phyloP scores from a whole-genome alignment of 2,329 filamentous ascomycete species.

The Amylocarpus encephaloides region DNA sequence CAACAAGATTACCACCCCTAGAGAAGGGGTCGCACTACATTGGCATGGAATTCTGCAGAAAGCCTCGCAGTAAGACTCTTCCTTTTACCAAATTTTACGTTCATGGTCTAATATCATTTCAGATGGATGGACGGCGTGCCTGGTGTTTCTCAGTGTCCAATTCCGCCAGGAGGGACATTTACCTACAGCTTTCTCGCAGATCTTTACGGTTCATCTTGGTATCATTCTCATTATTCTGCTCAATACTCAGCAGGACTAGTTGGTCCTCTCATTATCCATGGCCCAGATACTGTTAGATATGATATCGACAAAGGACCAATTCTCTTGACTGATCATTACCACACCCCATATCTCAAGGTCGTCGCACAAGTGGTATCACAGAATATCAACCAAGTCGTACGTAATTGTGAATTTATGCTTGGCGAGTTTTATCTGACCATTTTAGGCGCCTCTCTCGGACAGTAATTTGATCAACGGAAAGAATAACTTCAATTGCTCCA shows the following conservation, averaged over 20 bases:
- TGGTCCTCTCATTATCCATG: constrained; percentile 55
- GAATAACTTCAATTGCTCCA: constrained; percentile 16
- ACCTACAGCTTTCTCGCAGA: constrained; percentile 27
- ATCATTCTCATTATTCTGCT: constrained; percentile 51
- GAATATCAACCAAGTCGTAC: constrained; percentile 2
- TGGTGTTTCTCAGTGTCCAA: constrained; percentile 57
- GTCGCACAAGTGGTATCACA: constrained; percentile 36
- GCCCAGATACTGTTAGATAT: constrained; percentile 50
- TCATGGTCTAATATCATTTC: background rate
- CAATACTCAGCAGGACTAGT: constrained; percentile 49
- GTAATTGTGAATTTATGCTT: background rate
- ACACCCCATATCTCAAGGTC: constrained; percentile 39
- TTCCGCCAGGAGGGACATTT: constrained; percentile 40
- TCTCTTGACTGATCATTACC: constrained; percentile 34
- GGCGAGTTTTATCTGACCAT: background rate
- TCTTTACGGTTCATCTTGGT: constrained; percentile 48
- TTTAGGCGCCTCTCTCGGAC: constrained; percentile 7
- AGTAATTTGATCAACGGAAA: constrained; percentile 25
- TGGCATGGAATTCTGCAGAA: constrained; percentile 44
- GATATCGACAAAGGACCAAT: constrained; percentile 54
- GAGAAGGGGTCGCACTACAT: constrained; percentile 36
- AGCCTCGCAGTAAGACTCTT: constrained; percentile 13
- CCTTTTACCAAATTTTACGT: background rate
- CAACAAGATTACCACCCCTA: constrained; percentile 53
- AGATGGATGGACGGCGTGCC: constrained; percentile 37